Base-by-base conservation (phyloP, 2,329 filamentous ascomycete genomes). In the Fusarium humuli region DNA sequence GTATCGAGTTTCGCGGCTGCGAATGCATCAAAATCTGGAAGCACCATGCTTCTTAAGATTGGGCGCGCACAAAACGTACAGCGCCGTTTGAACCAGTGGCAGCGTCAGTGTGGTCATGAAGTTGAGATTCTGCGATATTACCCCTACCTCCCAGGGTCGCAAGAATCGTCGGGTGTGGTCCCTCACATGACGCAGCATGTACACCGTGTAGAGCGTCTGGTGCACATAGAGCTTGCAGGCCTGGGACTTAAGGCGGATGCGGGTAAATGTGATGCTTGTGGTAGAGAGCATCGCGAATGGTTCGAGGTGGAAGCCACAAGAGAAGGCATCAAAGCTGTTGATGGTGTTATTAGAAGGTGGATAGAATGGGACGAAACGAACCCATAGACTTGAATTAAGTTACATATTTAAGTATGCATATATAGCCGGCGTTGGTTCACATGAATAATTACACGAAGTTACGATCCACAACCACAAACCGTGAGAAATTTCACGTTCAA, bases 101-200 rank as follows among this genome's bases (percentile, higher is more conserved):
- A 91, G 55, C 89, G 92, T 27, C 96, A 99, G 81, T 99, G 96
- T 79, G 94, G 93, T 1, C 94, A 98, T 78, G 90, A 94, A 67
- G 85, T 98, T 29, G 94, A 93, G 25, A 87, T 99, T 57, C 89
- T 98, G 53, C 90, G 96, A 9, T 98, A 92, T 81, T 99, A 99
- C 76, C 96, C 96, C 0, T 94, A 98, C 78, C 81, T 92, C 0
- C 80, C 88, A 18, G 83, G 85, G 7, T 79, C 73, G 2, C 69
- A 72, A n/a, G 63, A 75, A 8, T 76, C 77, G 7, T 75, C 73
- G 6, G 73, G 73, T 18, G 68, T 69, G 2, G 71, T 75, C 45
- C 86, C 88, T 5, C 86, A 89, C 32, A 97, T 94, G 81, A 92
- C 97, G 23, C 93, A 93, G 5, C 92, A 96, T 80, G 92, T 91